Evolutionary conservation across 768 basidiomycete species (phyloP).

Genomic region (Postia placenta): DNA sequence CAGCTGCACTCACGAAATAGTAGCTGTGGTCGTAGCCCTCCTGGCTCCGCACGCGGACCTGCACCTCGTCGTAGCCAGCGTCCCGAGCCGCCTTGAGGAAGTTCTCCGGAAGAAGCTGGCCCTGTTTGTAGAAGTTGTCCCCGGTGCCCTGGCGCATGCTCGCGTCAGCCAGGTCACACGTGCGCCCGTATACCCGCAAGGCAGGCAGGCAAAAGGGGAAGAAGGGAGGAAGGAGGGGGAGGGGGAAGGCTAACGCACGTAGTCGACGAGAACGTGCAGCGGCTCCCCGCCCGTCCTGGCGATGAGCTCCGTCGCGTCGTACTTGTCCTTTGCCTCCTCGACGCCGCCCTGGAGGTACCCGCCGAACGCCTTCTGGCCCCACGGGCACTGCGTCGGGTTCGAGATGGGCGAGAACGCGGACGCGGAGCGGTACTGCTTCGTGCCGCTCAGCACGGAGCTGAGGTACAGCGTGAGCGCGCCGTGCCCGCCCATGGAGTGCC

Average conservation of each 20-base stretch:
- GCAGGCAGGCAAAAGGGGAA: not conserved
- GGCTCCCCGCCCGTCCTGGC: conserved; percentile 46
- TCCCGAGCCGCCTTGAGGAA: conserved; percentile 76
- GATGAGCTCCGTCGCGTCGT: conserved; percentile 87
- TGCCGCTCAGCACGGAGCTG: conserved; percentile 39
- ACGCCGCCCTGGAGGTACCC: conserved; percentile 78
- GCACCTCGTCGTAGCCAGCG: conserved; percentile 63
- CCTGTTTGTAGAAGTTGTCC: conserved; percentile 80
- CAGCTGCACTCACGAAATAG: conserved; percentile 58
- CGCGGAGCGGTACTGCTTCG: conserved; percentile 71
- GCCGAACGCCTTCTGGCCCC: conserved; percentile 89
- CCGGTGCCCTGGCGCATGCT: conserved; percentile 51
- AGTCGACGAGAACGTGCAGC: conserved; percentile 81
- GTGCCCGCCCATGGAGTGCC: conserved; percentile 98
- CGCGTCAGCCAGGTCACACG: not conserved
- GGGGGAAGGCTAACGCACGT: too few species aligned
- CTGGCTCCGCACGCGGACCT: conserved; percentile 75
- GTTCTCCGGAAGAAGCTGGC: conserved; percentile 87
- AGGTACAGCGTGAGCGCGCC: conserved; percentile 92
- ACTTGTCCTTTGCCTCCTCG: conserved; percentile 63
- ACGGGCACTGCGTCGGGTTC: conserved; percentile 82
- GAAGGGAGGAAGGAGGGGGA: not conserved
- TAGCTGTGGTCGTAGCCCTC: conserved; percentile 88
- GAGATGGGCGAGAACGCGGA: conserved; percentile 86
- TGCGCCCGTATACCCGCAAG: not conserved